Evolutionary conservation across 1,284 basidiomycete genomes (phyloP).

Genomic region (Cryptococcus sp.): DNA sequence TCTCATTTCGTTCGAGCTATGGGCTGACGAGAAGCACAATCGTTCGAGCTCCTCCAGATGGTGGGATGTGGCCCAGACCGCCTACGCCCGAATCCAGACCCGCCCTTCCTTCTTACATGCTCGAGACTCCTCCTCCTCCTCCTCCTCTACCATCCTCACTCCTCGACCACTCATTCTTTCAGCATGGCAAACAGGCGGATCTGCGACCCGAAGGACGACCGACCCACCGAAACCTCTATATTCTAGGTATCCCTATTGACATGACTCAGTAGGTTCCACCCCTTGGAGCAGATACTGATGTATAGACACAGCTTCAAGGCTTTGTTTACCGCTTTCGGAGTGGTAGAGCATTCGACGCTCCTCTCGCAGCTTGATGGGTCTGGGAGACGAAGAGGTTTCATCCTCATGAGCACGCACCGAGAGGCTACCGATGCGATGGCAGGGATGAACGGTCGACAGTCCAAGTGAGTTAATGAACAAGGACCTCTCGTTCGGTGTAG

Average conservation of each 20-base stretch:
- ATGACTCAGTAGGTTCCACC: slow-evolving; percentile 31
- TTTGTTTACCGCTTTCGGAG: slow-evolving; percentile 28
- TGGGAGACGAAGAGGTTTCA: slow-evolving; percentile 39
- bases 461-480: slow-evolving; percentile 36
- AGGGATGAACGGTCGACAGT: slow-evolving; percentile 32
- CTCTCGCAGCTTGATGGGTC: slow-evolving; percentile 40
- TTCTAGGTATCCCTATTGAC: slow-evolving; percentile 39
- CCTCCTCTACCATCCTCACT: too few relatives aligned
- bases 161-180: too few relatives aligned
- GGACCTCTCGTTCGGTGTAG: background rate
- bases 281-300: slow-evolving; percentile 2
- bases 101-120: background rate
- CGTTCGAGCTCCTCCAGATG: background rate
- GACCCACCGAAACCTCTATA: slow-evolving; percentile 38
- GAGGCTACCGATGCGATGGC: slow-evolving; percentile 34
- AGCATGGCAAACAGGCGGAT: background rate
- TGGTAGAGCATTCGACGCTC: slow-evolving; percentile 40
- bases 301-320: slow-evolving; percentile 34
- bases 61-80: too few relatives aligned
- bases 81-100: too few relatives aligned
- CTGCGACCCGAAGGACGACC: background rate
- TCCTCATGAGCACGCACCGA: slow-evolving; percentile 37
- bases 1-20: background rate
- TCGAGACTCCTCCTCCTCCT: too few relatives aligned
- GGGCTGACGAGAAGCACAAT: background rate